A percentile compares a stretch with the other conserved stretches of the same genome.
Conservation (phyloP, 1,284 basidiomycete genomes). For the Boletus semigastroideus region DNA sequence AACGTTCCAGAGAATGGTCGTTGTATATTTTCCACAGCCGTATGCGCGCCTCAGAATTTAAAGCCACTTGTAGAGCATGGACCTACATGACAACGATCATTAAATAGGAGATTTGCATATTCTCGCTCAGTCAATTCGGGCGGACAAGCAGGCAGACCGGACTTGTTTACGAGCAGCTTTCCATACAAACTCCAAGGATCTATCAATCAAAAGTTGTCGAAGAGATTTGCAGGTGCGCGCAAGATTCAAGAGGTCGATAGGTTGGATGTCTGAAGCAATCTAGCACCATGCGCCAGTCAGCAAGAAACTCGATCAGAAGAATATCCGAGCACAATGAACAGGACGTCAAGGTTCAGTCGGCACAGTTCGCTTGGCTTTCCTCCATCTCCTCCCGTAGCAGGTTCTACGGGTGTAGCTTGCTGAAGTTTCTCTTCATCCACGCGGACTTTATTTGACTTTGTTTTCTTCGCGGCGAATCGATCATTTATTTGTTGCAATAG, state of each 20-base stretch:
- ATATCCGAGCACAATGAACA: not conserved
- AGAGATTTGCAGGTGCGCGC: constrained; percentile 6
- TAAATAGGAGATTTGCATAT: constrained; percentile 28
- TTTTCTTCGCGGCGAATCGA: not conserved
- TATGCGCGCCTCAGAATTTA: not conserved
- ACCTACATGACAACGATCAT: constrained; percentile 15
- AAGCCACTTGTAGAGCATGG: not conserved
- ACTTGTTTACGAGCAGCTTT: constrained; percentile 1
- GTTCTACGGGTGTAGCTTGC: not conserved
- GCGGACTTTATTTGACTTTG: not conserved
- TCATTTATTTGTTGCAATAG: too few relatives aligned
- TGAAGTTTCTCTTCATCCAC: not conserved
- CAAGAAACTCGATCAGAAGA: not conserved
- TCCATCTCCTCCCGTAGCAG: not conserved
- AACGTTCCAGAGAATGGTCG: constrained; percentile 5
- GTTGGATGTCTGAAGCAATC: constrained; percentile 4
- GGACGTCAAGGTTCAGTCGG: constrained; percentile 20
- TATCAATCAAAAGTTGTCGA: constrained; percentile 3
- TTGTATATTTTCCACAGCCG: constrained; percentile 2
- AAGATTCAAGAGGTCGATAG: constrained; percentile 3
- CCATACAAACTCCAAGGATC: not conserved
- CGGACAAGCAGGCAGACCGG: constrained; percentile 23
- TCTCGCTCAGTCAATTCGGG: constrained; percentile 33
- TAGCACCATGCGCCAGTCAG: not conserved
- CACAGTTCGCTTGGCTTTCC: constrained; percentile 11